Conservation (phyloP, 495 filamentous ascomycete genomes). For the Hypoxylon lenormandii region DNA sequence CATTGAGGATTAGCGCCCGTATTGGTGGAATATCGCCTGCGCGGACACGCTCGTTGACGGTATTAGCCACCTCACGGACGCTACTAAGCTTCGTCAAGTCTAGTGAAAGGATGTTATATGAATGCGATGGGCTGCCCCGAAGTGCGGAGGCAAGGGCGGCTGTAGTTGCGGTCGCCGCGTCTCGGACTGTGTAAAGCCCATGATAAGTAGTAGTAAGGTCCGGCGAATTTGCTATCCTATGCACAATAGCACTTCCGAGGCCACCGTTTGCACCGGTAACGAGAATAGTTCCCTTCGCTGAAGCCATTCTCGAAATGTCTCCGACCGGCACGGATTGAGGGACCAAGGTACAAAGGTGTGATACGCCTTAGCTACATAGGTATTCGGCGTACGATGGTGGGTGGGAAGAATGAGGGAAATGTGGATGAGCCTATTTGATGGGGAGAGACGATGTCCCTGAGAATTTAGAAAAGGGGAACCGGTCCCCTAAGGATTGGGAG, state of each 20-base stretch:
- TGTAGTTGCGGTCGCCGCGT: background rate
- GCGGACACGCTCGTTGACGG: constrained; percentile 46
- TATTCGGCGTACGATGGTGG: too few relatives aligned
- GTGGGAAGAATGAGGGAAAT: too few relatives aligned
- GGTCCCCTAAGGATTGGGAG: too few relatives aligned
- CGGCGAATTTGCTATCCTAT: constrained; percentile 45
- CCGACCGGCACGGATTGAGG: too few relatives aligned
- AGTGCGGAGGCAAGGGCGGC: too few relatives aligned
- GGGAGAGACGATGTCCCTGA: too few relatives aligned
- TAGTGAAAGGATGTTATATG: constrained; percentile 26
- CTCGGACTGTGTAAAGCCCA: constrained; percentile 53
- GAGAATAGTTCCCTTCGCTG: constrained; percentile 29
- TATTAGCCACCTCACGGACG: constrained; percentile 21
- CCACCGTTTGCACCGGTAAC: constrained; percentile 46
- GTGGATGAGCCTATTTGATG: too few relatives aligned
- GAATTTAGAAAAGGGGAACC: too few relatives aligned
- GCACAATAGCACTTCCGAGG: constrained; percentile 63
- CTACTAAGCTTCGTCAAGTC: constrained; percentile 31
- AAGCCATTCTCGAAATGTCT: too few relatives aligned
- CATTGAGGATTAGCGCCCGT: constrained; percentile 58
- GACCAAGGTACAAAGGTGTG: too few relatives aligned
- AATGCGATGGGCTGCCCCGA: constrained; percentile 3
- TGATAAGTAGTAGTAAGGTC: too few relatives aligned
- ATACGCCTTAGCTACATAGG: too few relatives aligned
- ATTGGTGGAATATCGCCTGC: constrained; percentile 53